These are phyloP conservation scores for Saccharum officinarum DNA, from an alignment of 176 grass and related monocot genomes.

Conservation along the genomic window DNA sequence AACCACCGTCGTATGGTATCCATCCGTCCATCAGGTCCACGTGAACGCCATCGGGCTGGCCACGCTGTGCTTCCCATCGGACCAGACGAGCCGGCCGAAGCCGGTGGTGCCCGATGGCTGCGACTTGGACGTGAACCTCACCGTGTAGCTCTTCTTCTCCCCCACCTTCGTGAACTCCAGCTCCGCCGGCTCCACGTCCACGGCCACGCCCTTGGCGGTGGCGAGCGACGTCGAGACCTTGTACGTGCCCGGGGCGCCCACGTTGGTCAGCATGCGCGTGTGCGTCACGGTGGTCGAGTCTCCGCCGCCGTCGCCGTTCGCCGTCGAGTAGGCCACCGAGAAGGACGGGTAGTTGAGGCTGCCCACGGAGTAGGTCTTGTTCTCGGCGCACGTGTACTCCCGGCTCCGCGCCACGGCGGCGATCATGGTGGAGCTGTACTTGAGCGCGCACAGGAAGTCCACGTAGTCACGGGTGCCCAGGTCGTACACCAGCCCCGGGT, in stretches of 20 bases:
- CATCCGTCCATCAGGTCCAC: slow-evolving; percentile 55
- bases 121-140: slow-evolving; percentile 66
- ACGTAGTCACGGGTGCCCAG: slow-evolving; percentile 60
- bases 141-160: slow-evolving; percentile 84
- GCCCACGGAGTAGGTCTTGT: slow-evolving; percentile 53
- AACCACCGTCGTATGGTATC: background rate
- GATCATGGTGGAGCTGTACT: slow-evolving; percentile 76
- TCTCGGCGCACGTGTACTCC: slow-evolving; percentile 40
- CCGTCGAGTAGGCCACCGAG: slow-evolving; percentile 53
- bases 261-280: slow-evolving; percentile 75
- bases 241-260: slow-evolving; percentile 65
- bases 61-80: slow-evolving; percentile 78
- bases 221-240: slow-evolving; percentile 42
- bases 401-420: slow-evolving; percentile 53
- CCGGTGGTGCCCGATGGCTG: slow-evolving; percentile 62
- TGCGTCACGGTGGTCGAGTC: slow-evolving; percentile 45
- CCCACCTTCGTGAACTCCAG: slow-evolving; percentile 61
- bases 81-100: slow-evolving; percentile 80
- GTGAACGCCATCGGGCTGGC: slow-evolving; percentile 73
- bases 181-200: slow-evolving; percentile 57
- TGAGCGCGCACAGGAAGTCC: slow-evolving; percentile 85
- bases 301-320: slow-evolving; percentile 38
- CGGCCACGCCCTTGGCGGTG: slow-evolving; percentile 36
- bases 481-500: slow-evolving; percentile 84
- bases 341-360: slow-evolving; percentile 94